A percentile compares a stretch with the other conserved stretches of the same genome.
Evolutionary conservation across 805 yeast species (phyloP).

Genomic region (Teunomyces atbi): DNA sequence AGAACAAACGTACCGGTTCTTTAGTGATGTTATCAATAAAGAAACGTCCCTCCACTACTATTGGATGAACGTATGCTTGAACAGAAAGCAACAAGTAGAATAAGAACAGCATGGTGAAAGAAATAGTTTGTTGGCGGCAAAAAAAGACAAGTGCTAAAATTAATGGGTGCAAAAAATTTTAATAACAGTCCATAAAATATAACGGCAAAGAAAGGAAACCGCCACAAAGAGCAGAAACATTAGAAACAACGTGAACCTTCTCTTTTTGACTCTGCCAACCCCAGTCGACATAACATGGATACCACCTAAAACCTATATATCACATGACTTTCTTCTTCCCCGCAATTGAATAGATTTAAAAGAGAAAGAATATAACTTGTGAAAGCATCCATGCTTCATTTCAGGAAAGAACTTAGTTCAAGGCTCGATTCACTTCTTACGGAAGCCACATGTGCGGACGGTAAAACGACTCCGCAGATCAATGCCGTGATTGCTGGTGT

Average conservation of each 20-base stretch:
- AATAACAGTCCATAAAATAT: neutral
- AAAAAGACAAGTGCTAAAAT: neutral
- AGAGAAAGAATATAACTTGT: too few species aligned
- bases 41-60: constrained; percentile 64
- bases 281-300: neutral
- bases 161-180: neutral
- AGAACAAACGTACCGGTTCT: constrained; percentile 54
- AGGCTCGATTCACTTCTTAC: neutral
- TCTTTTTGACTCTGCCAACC: too few species aligned
- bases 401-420: neutral
- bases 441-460: neutral
- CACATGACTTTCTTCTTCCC: neutral
- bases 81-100: constrained; percentile 1
- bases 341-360: neutral
- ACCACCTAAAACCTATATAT: neutral
- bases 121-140: neutral
- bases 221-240: too few species aligned
- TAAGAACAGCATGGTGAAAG: neutral
- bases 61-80: constrained; percentile 52
- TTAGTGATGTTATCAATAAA: constrained; percentile 74
- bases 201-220: neutral
- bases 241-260: too few species aligned
- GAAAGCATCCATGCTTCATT: neutral
- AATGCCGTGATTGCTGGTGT: constrained; percentile 29
- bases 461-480: constrained; percentile 2